phyloP scores from a whole-genome alignment of 805 yeast species.

The Metschnikowia chrysomelidarum region DNA sequence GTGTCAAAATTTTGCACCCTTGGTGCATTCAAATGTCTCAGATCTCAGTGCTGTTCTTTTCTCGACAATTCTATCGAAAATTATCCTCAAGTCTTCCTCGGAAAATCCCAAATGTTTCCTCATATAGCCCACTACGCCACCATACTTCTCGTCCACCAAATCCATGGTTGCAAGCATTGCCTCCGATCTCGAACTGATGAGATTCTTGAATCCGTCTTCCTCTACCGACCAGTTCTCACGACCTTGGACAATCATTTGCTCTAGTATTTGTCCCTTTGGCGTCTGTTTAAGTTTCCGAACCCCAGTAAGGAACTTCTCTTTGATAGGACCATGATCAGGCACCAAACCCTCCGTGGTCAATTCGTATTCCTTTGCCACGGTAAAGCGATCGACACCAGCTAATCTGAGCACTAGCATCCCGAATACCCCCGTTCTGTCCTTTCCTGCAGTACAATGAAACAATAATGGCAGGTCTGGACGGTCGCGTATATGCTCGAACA shows the following conservation, averaged over 20 bases:
- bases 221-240: conserved; percentile 42
- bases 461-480: conserved; percentile 44
- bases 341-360: conserved; percentile 63
- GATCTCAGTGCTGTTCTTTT: no score
- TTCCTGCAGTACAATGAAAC: conserved; percentile 83
- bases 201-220: conserved; percentile 54
- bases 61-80: conserved; percentile 15
- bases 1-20: conserved; percentile 3
- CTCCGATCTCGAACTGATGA: conserved; percentile 64
- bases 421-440: conserved; percentile 79
- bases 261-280: conserved; percentile 22
- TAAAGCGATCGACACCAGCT: conserved; percentile 62
- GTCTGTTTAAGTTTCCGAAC: conserved; percentile 31
- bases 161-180: conserved; percentile 66
- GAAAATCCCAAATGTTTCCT: conserved; percentile 43
- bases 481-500: conserved; percentile 58
- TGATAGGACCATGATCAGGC: conserved; percentile 46
- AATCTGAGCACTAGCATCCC: conserved; percentile 64
- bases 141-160: conserved; percentile 49
- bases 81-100: conserved; percentile 40
- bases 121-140: conserved; percentile 52
- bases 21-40: no score
- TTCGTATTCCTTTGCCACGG: conserved; percentile 74
- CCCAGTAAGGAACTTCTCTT: conserved; percentile 31
- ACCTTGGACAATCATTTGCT: conserved; percentile 30